Base-by-base conservation (phyloP, 257 asterid genomes). In the Solanum sparsipilum region DNA sequence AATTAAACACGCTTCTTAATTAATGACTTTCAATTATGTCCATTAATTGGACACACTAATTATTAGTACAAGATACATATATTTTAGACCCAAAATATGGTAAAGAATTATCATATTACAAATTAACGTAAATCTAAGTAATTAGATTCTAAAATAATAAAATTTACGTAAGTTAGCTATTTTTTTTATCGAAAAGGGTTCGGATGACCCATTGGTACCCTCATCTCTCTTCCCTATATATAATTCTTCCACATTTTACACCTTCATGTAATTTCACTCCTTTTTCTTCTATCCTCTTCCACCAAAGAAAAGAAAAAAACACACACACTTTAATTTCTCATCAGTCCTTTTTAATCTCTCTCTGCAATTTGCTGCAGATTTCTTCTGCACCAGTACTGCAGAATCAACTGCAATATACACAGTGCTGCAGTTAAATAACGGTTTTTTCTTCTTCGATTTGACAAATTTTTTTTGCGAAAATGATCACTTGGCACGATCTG, bases 401-500 rank as follows among this genome's bases (percentile, higher is more conserved):
- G 72, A 11, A 65, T 65, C 29, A 11, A 65, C 72, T 65, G 34
- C 72, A 65, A 65, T 25, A 25, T 7, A 65, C 72, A 25, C 32
- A 10, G 18, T 65, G 32, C 32, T n/a, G 32, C 29, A 65, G 94
- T 92, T 75, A 81, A 38, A 75, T 91, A 94, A 93, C 93, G 85
- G 89, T 52, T 76, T 88, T 90, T 60, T 56, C 15, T 48, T 56
- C 16, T 48, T 76, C 87, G 44, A 86, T 76, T 87, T 78, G 84
- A 23, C 90, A 90, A 90, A 87, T 86, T 68, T 84, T 7, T 27
- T 6, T 12, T n/a, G 72, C 4, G n/a, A 92, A 90, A 82, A 96
- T 96, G 99, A 96, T 96, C 23, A 90, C 52, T 88, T 91, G 93
- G 95, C 94, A 96, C 72, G 99, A 96, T 90, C 94, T 96, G 0